phyloP scores from a whole-genome alignment of 148 eudicot species.

The Chenopodium quinoa region DNA sequence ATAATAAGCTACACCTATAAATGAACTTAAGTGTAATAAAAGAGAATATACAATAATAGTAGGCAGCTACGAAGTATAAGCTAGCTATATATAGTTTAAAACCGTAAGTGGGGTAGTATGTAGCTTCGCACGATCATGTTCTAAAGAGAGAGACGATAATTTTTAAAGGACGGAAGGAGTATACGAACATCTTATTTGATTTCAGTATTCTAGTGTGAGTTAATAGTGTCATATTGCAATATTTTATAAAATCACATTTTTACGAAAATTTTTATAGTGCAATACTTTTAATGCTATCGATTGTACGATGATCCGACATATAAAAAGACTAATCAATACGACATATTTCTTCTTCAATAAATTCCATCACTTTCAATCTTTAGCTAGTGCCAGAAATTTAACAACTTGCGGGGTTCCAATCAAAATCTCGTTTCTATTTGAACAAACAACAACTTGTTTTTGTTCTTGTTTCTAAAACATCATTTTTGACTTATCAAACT shows the following conservation, averaged over 20 bases:
- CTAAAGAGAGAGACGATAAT: no score
- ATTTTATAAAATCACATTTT: no score
- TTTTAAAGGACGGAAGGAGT: no score
- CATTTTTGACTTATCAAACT: slow-evolving; percentile 4
- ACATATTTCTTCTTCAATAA: neutral
- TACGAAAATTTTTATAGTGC: neutral
- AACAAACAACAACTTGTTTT: neutral
- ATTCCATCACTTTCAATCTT: neutral
- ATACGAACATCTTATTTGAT: no score
- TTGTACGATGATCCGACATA: slow-evolving; percentile 6
- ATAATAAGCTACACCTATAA: no score
- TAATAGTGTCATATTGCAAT: neutral
- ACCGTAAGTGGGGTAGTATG: no score
- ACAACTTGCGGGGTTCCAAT: neutral
- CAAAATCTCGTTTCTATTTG: no score
- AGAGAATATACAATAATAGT: no score
- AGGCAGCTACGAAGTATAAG: no score
- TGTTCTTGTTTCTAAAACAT: neutral
- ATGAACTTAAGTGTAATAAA: no score
- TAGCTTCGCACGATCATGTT: no score
- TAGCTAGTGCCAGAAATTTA: neutral
- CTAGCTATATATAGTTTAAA: no score
- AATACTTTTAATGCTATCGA: neutral
- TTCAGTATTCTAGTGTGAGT: neutral
- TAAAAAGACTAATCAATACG: neutral